Percentiles rank a stretch among this genome's conserved stretches.
Evolutionary conservation across 169 alveolate genomes (phyloP).

Genomic region (Plasmodium malariae): DNA sequence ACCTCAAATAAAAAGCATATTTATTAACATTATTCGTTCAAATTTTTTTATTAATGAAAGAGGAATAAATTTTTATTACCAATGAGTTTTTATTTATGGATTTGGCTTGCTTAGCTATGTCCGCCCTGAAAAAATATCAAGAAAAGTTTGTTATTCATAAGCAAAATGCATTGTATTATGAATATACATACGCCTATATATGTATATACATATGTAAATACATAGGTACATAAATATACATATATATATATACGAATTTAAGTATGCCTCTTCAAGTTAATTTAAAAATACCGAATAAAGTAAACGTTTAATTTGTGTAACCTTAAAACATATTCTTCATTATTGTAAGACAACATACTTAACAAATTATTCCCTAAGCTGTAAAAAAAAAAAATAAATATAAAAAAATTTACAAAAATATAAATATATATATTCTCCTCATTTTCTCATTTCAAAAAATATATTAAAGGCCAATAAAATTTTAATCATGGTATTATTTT

Average conservation of each 20-base stretch:
- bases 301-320: conserved; percentile 44
- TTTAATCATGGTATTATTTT: too few relatives aligned
- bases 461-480: too few relatives aligned
- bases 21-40: neutral
- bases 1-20: neutral
- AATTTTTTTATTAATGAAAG: neutral
- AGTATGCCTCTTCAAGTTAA: neutral
- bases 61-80: conserved; percentile 9
- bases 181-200: neutral
- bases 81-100: conserved; percentile 71
- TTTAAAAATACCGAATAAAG: conserved; percentile 37
- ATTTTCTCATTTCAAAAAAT: too few relatives aligned
- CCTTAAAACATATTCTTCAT: conserved; percentile 66
- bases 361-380: conserved; percentile 74
- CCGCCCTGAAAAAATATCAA: conserved; percentile 43
- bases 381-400: conserved; percentile 5
- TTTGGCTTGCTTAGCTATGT: conserved; percentile 59
- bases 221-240: neutral
- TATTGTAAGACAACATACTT: conserved; percentile 71
- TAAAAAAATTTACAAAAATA: neutral
- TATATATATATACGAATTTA: neutral
- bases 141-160: too few relatives aligned
- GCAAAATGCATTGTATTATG: neutral
- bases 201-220: neutral
- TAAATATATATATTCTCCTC: conserved; percentile 3